phyloP scores from a whole-genome alignment of 2,329 filamentous ascomycete genomes.

The Geosmithia morbida region DNA sequence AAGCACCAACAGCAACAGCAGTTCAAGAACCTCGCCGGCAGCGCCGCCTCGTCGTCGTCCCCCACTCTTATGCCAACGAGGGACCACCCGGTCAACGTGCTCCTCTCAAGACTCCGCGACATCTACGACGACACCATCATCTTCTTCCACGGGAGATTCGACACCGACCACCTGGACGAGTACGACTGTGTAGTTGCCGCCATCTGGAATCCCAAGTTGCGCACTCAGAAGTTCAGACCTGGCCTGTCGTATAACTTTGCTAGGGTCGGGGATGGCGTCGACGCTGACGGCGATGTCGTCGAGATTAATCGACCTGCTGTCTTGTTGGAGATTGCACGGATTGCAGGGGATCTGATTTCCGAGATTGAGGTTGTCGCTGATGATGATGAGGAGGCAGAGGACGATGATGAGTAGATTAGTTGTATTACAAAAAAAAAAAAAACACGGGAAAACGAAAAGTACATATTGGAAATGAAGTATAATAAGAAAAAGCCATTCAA shows the following conservation, averaged over 20 bases:
- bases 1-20: constrained; percentile 17
- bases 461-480: neutral
- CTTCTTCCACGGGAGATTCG: constrained; percentile 56
- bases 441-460: neutral
- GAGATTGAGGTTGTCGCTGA: constrained; percentile 38
- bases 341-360: constrained; percentile 53
- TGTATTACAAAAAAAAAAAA: neutral
- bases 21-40: constrained; percentile 71
- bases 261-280: constrained; percentile 15
- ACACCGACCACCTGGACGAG: constrained; percentile 14
- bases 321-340: constrained; percentile 56
- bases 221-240: constrained; percentile 49
- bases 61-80: constrained; percentile 31
- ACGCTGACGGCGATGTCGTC: constrained; percentile 31
- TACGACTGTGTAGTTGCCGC: constrained; percentile 36
- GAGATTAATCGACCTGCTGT: constrained; percentile 54
- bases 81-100: constrained; percentile 44
- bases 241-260: constrained; percentile 50
- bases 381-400: constrained; percentile 1
- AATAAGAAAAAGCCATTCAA: too few species aligned
- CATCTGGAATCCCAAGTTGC: constrained; percentile 42
- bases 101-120: constrained; percentile 52
- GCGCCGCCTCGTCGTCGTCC: too few species aligned
- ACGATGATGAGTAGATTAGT: neutral
- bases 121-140: constrained; percentile 57